These are phyloP conservation scores for Saccharum hybrid DNA, from an alignment of 202 grass and related monocot genomes.

Conservation along the genomic window DNA sequence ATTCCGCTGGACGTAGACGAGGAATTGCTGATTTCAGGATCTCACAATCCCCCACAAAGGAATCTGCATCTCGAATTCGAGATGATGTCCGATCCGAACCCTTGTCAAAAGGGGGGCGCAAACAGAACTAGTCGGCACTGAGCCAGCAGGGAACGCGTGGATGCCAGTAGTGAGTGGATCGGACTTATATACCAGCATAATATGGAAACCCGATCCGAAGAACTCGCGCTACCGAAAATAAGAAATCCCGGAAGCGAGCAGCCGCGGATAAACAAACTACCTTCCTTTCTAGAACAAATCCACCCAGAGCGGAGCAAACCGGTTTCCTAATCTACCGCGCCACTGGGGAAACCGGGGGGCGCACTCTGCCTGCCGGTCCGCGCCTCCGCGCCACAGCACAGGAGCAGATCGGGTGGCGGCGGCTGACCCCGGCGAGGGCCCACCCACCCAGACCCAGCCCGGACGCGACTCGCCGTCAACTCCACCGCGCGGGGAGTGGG, in stretches of 20 bases:
- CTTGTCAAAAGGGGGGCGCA: neutral
- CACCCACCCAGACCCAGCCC: neutral
- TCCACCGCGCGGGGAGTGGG: neutral
- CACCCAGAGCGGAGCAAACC: slow-evolving; percentile 4
- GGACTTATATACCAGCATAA: neutral
- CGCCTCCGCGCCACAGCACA: neutral
- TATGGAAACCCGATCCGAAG: slow-evolving; percentile 21
- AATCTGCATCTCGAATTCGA: neutral
- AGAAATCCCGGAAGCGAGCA: neutral
- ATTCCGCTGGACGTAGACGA: slow-evolving; percentile 1
- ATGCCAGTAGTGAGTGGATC: neutral
- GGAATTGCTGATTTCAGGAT: neutral
- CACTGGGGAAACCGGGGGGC: neutral
- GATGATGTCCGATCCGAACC: neutral
- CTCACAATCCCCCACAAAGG: neutral
- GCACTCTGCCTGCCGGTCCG: neutral
- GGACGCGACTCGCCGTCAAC: neutral
- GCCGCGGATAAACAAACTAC: slow-evolving; percentile 28
- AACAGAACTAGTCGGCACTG: neutral
- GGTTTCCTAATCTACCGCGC: slow-evolving; percentile 43
- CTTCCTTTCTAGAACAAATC: slow-evolving; percentile 31
- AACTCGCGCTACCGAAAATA: neutral
- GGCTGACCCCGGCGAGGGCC: neutral
- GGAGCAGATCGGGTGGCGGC: slow-evolving; percentile 15
- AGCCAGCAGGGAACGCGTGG: neutral